A percentile compares a stretch with the other conserved stretches of the same genome.
These are phyloP conservation scores for Vaccinium myrtillus DNA, from an alignment of 148 eudicot genomes.

Conservation along the genomic window DNA sequence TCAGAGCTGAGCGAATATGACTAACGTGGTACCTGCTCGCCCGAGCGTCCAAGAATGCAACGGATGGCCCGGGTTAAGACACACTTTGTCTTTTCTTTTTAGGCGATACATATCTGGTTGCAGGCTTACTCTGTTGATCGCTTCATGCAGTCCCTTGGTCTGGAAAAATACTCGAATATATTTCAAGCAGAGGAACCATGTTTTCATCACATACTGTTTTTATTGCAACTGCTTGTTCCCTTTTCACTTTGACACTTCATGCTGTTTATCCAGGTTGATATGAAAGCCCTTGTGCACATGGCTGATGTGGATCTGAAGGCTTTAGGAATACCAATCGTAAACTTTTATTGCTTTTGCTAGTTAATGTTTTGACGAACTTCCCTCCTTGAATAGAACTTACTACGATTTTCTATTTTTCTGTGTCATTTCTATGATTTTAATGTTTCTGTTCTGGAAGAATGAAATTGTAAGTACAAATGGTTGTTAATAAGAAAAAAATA, in stretches of 20 bases:
- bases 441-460: background rate
- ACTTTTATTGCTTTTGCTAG: conserved; percentile 11
- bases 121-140: no score
- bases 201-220: no score
- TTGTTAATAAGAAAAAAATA: background rate
- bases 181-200: no score
- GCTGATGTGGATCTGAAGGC: conserved; percentile 17
- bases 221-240: no score
- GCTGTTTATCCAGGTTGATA: conserved; percentile 49
- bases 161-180: no score
- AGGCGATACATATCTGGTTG: no score
- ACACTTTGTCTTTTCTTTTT: no score
- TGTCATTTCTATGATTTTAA: background rate
- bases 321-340: conserved; percentile 50
- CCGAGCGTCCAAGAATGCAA: no score
- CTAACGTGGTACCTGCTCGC: no score
- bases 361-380: background rate
- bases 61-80: no score
- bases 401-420: background rate
- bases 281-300: conserved; percentile 62
- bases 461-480: background rate
- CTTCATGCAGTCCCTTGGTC: no score
- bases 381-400: background rate
- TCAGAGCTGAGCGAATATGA: no score
- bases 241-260: background rate